These are phyloP conservation scores for Diaporthe sp. DNA, from an alignment of 2,329 filamentous ascomycete species.

Conservation along the genomic window DNA sequence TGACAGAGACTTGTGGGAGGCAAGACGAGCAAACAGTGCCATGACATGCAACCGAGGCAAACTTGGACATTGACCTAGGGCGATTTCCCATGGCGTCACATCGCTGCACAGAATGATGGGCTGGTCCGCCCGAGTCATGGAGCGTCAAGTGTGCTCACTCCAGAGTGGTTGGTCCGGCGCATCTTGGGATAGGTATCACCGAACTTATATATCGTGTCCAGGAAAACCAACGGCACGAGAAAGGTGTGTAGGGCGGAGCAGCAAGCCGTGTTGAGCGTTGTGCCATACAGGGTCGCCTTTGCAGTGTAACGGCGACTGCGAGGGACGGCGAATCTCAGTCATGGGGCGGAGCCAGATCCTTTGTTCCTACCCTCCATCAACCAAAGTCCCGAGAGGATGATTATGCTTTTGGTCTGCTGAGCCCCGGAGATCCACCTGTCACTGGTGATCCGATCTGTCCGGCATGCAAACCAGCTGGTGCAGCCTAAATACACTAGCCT, in stretches of 20 bases:
- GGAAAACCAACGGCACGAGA: background rate
- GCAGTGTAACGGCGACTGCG: background rate
- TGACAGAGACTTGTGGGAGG: background rate
- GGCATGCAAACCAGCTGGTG: background rate
- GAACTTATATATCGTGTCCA: slow-evolving; percentile 1
- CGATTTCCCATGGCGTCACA: slow-evolving; percentile 14
- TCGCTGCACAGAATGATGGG: background rate
- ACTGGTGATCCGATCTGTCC: slow-evolving; percentile 14
- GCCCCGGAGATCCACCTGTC: slow-evolving; percentile 13
- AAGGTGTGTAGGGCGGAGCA: background rate
- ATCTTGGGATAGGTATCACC: slow-evolving; percentile 10
- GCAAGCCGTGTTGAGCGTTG: background rate
- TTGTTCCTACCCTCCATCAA: slow-evolving; percentile 16
- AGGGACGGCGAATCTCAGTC: background rate
- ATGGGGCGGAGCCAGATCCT: slow-evolving; percentile 13
- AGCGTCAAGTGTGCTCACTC: slow-evolving; percentile 27
- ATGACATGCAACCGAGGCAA: slow-evolving; percentile 15
- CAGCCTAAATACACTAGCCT: slow-evolving; percentile 7
- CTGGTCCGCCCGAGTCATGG: slow-evolving; percentile 1
- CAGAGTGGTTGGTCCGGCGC: slow-evolving; percentile 1
- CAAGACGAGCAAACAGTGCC: slow-evolving; percentile 2
- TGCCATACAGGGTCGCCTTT: background rate
- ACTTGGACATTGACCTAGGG: slow-evolving; percentile 9
- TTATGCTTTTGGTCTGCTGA: slow-evolving; percentile 29
- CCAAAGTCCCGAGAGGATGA: background rate